Base-by-base conservation (phyloP, 306 rosid species). In the Hippophae rhamnoides region DNA sequence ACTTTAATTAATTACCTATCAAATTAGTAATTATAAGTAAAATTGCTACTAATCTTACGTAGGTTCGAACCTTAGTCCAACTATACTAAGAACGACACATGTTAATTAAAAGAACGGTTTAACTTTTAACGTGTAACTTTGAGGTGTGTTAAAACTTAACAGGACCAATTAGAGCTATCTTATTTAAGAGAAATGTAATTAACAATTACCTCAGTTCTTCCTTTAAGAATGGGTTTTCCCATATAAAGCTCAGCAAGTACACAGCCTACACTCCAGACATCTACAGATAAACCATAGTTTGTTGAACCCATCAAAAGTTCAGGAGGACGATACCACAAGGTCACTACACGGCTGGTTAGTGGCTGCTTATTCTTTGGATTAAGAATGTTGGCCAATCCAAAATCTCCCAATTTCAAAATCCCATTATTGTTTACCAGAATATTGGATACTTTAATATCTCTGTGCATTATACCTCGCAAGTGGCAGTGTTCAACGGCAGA, bases 401-500 rank as follows among this genome's bases (percentile, higher is more conserved):
- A 93, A 86, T 93, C 99, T 50, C 78, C 97, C 63, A 93, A 70
- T 83, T 88, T 93, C 47, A 93, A 82, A 71, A 88, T 45, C 56
- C 99, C 99, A 48, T 93, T 86, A 42, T 89, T 75, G 80, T 86
- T 88, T 54, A 93, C 83, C 74, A 93, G 79, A 67, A 93, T 93
- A 63, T 93, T 93, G 12, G 99, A 93, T 4, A 85, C 81, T 69
- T 93, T 93, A 47, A 93, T 82, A 68, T 93, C 99, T 61, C 99
- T 60, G 64, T 93, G 99, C 84, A 93, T 93, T 26, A 93, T 80
- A 9, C 97, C 99, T 47, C 90, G 83, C 5, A 93, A 56, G 57
- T 93, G 99, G 75, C 99, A 93, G 68, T 93, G 99, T 80, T 93
- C 97, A n/a, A 89, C 59, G 46, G 97, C 99, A 62, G 95, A 86